Evolutionary conservation across 2,329 filamentous ascomycete species (phyloP).

Genomic region (Tolypocladium guangdongense): DNA sequence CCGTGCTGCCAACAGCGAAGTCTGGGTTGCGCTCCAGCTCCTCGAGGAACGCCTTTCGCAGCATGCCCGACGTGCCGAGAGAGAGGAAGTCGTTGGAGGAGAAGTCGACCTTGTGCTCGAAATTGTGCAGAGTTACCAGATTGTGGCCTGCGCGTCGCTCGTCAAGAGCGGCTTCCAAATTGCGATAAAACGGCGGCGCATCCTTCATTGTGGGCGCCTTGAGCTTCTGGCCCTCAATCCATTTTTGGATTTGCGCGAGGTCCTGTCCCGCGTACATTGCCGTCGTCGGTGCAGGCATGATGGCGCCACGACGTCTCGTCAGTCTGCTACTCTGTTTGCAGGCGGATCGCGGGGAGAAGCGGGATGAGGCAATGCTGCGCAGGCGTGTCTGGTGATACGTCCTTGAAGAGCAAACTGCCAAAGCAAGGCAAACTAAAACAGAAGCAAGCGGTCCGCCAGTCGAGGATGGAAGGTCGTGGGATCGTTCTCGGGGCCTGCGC

Average conservation of each 20-base stretch:
- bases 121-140: constrained; percentile 14
- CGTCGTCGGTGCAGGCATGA: not conserved
- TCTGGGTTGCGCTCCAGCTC: constrained; percentile 15
- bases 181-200: constrained; percentile 4
- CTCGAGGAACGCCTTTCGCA: constrained; percentile 35
- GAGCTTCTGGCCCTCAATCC: not conserved
- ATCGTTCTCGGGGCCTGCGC: too few species aligned
- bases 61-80: constrained; percentile 32
- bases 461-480: too few species aligned
- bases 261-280: not conserved
- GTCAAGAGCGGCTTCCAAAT: constrained; percentile 22
- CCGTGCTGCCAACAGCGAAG: not conserved
- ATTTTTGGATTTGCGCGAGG: not conserved
- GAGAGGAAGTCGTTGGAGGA: constrained; percentile 58
- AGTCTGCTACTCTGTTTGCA: too few species aligned
- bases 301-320: not conserved
- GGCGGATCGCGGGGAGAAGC: not conserved
- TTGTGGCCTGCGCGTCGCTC: constrained; percentile 10
- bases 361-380: too few species aligned
- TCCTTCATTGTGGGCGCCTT: not conserved
- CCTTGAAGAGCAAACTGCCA: too few species aligned
- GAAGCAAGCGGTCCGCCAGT: too few species aligned
- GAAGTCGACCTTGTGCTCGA: constrained; percentile 34
- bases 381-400: too few species aligned
- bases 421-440: too few species aligned